Conservation (phyloP, 495 filamentous ascomycete species). For the Cercophora newfieldiana region DNA sequence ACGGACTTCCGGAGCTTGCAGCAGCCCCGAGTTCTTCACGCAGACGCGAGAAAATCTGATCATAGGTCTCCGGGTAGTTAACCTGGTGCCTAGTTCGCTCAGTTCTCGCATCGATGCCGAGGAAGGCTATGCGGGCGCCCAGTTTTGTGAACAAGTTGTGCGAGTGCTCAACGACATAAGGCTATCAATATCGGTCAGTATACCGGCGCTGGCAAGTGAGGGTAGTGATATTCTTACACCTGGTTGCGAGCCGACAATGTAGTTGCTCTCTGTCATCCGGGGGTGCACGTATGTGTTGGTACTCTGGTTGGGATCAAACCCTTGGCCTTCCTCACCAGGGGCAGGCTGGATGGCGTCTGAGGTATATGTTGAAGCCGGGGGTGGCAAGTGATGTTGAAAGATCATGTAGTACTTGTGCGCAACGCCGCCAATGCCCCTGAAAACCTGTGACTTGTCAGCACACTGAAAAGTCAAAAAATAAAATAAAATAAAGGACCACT, state of each 20-base stretch:
- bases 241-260: conserved; percentile 72
- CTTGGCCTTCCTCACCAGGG: conserved; percentile 42
- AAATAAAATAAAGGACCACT: background rate
- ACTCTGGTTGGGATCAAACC: conserved; percentile 65
- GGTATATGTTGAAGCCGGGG: conserved; percentile 79
- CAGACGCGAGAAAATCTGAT: conserved; percentile 73
- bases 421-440: conserved; percentile 84
- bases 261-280: conserved; percentile 64
- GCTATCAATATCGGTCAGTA: too few species aligned
- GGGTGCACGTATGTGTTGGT: conserved; percentile 67
- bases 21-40: conserved; percentile 60
- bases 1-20: conserved; percentile 51
- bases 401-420: conserved; percentile 90
- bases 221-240: too few species aligned
- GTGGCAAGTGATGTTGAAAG: conserved; percentile 89
- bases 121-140: conserved; percentile 80
- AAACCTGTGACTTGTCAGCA: conserved; percentile 49
- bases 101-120: conserved; percentile 86
- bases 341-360: conserved; percentile 46
- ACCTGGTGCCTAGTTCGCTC: conserved; percentile 91
- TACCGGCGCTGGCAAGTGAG: too few species aligned
- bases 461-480: background rate
- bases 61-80: conserved; percentile 88
- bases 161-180: conserved; percentile 78
- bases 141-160: conserved; percentile 79